A percentile compares a stretch with the other conserved stretches of the same genome.
These are phyloP conservation scores for Monosporozyma yasuniensis DNA, from an alignment of 805 yeast species.

Conservation along the genomic window DNA sequence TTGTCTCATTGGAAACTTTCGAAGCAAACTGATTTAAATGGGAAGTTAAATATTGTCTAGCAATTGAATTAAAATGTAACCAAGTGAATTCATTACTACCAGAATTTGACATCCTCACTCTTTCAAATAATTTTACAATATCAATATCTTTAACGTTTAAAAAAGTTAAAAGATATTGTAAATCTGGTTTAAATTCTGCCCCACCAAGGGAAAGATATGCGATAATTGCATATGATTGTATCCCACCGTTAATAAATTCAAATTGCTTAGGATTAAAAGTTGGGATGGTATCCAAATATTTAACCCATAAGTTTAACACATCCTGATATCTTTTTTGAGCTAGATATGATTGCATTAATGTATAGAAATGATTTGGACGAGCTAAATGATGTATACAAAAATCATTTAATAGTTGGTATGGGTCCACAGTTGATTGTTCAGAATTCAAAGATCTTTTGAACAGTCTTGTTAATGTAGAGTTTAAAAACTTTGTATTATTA, in stretches of 20 bases:
- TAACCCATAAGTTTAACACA: slow-evolving; percentile 27
- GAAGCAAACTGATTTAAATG: background rate
- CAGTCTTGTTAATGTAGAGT: slow-evolving; percentile 1
- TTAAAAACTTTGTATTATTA: background rate
- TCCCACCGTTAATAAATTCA: background rate
- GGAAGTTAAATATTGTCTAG: background rate
- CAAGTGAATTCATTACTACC: background rate
- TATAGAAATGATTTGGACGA: slow-evolving; percentile 23
- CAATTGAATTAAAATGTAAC: background rate
- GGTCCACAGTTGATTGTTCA: slow-evolving; percentile 10
- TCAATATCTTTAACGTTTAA: background rate
- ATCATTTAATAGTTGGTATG: slow-evolving; percentile 21
- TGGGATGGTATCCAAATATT: slow-evolving; percentile 11
- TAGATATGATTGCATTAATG: slow-evolving; percentile 18
- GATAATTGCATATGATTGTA: background rate
- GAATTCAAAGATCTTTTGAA: slow-evolving; percentile 4
- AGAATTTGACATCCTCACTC: background rate
- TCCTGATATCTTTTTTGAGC: slow-evolving; percentile 17
- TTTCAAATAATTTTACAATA: background rate
- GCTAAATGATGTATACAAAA: slow-evolving; percentile 21
- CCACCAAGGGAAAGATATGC: background rate
- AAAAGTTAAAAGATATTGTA: background rate
- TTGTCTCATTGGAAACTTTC: background rate
- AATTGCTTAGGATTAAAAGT: background rate
- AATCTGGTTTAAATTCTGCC: background rate